Evolutionary conservation across 1,284 basidiomycete species (phyloP).

Genomic region (Fomes fomentarius): DNA sequence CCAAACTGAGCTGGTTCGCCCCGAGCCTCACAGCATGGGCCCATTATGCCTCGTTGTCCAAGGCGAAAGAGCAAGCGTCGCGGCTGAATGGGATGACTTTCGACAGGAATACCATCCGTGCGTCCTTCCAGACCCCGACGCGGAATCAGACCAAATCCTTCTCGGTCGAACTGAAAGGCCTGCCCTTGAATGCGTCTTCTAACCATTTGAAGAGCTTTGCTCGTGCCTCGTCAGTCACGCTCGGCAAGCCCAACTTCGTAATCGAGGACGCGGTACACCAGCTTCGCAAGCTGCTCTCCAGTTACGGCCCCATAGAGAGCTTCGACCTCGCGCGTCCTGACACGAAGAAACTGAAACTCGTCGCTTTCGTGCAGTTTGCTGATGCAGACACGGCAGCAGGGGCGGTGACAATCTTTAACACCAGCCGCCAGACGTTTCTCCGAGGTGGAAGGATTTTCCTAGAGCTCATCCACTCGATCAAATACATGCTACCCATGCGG

Average conservation of each 20-base stretch:
- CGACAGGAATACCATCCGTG: slow-evolving; percentile 17
- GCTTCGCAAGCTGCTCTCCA: slow-evolving; percentile 17
- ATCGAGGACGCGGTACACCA: slow-evolving; percentile 7
- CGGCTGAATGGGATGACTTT: slow-evolving; percentile 25
- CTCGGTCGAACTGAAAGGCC: slow-evolving; percentile 33
- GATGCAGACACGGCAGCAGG: slow-evolving; percentile 26
- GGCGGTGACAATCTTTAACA: slow-evolving; percentile 25
- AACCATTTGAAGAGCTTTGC: slow-evolving; percentile 23
- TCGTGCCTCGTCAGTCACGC: slow-evolving; percentile 20
- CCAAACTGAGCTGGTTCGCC: slow-evolving; percentile 33
- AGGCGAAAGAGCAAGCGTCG: slow-evolving; percentile 22
- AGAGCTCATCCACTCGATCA: slow-evolving; percentile 33
- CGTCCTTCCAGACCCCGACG: slow-evolving; percentile 27
- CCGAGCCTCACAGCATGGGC: slow-evolving; percentile 30
- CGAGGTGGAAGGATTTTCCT: slow-evolving; percentile 28
- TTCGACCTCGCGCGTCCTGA: slow-evolving; percentile 27
- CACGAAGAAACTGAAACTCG: slow-evolving; percentile 24
- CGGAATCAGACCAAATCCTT: slow-evolving; percentile 26
- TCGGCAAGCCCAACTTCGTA: slow-evolving; percentile 21
- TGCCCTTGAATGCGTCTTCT: slow-evolving; percentile 17
- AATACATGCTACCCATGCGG: slow-evolving; percentile 27
- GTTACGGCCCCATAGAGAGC: slow-evolving; percentile 25
- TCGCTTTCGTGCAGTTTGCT: slow-evolving; percentile 32
- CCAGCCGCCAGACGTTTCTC: slow-evolving; percentile 22
- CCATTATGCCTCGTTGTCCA: slow-evolving; percentile 26